Evolutionary conservation across 2,329 filamentous ascomycete genomes (phyloP).

Genomic region (Aspergillus sp.): DNA sequence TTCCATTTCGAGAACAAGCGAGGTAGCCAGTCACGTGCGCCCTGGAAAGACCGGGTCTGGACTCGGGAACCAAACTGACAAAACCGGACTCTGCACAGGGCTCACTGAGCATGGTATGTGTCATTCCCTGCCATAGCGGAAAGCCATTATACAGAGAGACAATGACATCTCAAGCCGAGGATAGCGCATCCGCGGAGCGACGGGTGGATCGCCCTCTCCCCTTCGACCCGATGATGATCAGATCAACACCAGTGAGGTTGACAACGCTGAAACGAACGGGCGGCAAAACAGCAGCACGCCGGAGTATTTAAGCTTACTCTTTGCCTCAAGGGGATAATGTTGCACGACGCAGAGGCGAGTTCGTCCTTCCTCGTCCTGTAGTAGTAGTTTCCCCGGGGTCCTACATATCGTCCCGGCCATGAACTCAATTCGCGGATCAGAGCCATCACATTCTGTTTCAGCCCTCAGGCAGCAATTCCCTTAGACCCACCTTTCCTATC

Average conservation of each 20-base stretch:
- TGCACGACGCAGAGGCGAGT: not conserved
- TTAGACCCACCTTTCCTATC: not conserved
- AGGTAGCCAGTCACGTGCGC: not conserved
- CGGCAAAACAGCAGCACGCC: not conserved
- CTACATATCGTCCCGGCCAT: not conserved
- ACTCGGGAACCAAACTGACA: not conserved
- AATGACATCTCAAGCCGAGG: no score
- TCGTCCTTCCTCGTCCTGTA: not conserved
- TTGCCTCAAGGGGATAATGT: not conserved
- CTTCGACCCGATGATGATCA: not conserved
- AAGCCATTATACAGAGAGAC: no score
- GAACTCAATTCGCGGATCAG: not conserved
- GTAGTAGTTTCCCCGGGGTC: not conserved
- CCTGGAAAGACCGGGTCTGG: not conserved
- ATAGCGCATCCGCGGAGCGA: not conserved
- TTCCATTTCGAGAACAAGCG: constrained; percentile 3
- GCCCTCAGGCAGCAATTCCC: no score
- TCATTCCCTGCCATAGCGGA: no score
- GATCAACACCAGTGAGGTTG: not conserved
- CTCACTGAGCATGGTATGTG: no score
- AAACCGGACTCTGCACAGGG: not conserved
- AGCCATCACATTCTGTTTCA: not conserved
- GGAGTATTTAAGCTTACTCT: not conserved
- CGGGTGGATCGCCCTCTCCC: not conserved
- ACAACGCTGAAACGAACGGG: not conserved